Conservation (phyloP, 2,329 filamentous ascomycete genomes). For the Colletotrichum cuscutae region DNA sequence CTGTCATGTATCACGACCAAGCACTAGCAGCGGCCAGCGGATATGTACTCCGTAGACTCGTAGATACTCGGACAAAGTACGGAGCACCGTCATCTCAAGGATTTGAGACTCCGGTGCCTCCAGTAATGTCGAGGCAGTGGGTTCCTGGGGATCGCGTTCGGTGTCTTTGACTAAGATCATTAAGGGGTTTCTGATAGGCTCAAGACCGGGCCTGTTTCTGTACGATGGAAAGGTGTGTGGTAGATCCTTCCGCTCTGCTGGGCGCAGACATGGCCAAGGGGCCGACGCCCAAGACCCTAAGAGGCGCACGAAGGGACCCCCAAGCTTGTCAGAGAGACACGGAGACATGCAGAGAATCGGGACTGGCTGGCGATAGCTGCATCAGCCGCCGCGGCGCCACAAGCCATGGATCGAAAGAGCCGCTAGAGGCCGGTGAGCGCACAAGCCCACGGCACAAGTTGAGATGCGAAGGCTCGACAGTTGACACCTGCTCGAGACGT, state of each 20-base stretch:
- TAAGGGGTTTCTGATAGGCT: slow-evolving; percentile 24
- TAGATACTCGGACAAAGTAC: background rate
- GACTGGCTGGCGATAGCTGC: slow-evolving; percentile 30
- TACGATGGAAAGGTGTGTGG: slow-evolving; percentile 12
- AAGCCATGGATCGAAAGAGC: slow-evolving; percentile 11
- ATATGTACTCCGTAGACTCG: background rate
- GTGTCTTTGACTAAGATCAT: background rate
- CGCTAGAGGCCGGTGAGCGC: background rate
- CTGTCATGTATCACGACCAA: background rate
- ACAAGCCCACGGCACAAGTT: background rate
- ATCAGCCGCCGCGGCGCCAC: slow-evolving; percentile 27
- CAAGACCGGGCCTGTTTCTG: slow-evolving; percentile 14
- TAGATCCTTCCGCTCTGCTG: slow-evolving; percentile 27
- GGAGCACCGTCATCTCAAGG: background rate
- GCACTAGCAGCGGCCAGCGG: background rate
- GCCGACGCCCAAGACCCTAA: slow-evolving; percentile 21
- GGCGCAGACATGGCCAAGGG: slow-evolving; percentile 14
- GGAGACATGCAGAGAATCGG: slow-evolving; percentile 17
- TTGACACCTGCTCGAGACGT: background rate
- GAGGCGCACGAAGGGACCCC: slow-evolving; percentile 13
- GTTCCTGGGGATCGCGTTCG: background rate
- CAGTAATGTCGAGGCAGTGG: background rate
- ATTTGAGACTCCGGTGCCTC: background rate
- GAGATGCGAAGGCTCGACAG: background rate
- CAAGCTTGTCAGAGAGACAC: slow-evolving; percentile 2